phyloP scores from a whole-genome alignment of 2,329 filamentous ascomycete genomes.

The Pestalotiopsis sp. region DNA sequence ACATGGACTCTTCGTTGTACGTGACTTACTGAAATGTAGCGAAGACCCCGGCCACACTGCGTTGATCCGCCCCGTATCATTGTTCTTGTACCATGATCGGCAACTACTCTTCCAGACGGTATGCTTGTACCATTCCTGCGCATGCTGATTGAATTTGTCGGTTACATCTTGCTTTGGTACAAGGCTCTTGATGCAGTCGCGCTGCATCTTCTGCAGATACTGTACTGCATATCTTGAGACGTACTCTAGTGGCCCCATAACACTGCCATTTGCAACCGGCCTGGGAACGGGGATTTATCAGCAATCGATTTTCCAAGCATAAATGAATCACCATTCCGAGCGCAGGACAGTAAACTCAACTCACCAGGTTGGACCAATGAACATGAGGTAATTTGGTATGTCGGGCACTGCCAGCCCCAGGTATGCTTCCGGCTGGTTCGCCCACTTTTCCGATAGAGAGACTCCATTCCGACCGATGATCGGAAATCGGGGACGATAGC shows the following conservation, averaged over 20 bases:
- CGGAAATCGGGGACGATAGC: neutral
- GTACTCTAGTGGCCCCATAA: neutral
- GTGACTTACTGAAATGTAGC: neutral
- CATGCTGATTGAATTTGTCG: neutral
- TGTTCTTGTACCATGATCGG: neutral
- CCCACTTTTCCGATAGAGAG: neutral
- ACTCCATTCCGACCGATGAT: neutral
- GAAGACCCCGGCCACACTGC: neutral
- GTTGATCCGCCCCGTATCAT: neutral
- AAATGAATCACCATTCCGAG: too few relatives aligned
- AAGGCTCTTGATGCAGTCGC: neutral
- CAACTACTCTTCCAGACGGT: neutral
- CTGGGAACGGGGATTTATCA: neutral
- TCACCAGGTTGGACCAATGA: neutral
- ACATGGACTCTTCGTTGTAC: neutral
- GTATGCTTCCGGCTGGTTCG: neutral
- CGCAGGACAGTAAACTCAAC: neutral
- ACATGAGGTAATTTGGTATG: constrained; percentile 4
- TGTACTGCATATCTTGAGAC: neutral
- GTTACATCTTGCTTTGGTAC: neutral
- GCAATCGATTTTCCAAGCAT: neutral
- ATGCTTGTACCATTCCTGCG: neutral
- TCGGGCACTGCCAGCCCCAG: neutral
- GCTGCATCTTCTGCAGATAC: neutral
- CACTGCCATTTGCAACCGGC: neutral